Percentiles rank a stretch among this genome's conserved stretches.
These are phyloP conservation scores for Mediolabrus comicus DNA, from an alignment of 108 stramenopile genomes.

Conservation along the genomic window DNA sequence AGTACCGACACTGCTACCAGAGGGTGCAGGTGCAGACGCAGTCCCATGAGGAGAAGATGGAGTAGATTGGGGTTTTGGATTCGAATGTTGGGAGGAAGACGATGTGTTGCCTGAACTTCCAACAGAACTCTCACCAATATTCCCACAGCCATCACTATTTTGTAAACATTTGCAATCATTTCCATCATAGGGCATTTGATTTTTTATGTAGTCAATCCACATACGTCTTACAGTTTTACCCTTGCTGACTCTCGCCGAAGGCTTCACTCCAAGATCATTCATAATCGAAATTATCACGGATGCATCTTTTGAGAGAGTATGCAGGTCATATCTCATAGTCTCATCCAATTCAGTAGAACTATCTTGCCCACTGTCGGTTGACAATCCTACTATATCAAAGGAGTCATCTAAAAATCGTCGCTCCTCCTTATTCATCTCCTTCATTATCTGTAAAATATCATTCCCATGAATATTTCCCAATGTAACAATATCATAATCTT, in stretches of 20 bases:
- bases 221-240: slow-evolving; percentile 14
- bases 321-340: slow-evolving; percentile 13
- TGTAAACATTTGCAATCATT: slow-evolving; percentile 20
- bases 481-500: slow-evolving; percentile 54
- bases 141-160: not conserved
- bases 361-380: not conserved
- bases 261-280: slow-evolving; percentile 9
- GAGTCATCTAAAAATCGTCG: slow-evolving; percentile 12
- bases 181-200: slow-evolving; percentile 26
- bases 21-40: not conserved
- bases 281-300: slow-evolving; percentile 6
- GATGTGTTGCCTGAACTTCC: not conserved
- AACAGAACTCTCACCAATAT: too few relatives aligned
- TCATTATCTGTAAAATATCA: slow-evolving; percentile 11
- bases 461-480: slow-evolving; percentile 25
- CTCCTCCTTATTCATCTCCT: slow-evolving; percentile 6
- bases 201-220: slow-evolving; percentile 25
- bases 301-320: slow-evolving; percentile 13
- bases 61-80: not conserved
- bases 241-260: not conserved
- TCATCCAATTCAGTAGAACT: slow-evolving; percentile 1
- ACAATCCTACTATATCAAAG: slow-evolving; percentile 15
- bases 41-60: slow-evolving; percentile 3
- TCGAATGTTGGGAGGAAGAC: not conserved
- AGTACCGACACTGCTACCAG: not conserved